Conservation (phyloP, 148 eudicot genomes). For the Rheum nobile region DNA sequence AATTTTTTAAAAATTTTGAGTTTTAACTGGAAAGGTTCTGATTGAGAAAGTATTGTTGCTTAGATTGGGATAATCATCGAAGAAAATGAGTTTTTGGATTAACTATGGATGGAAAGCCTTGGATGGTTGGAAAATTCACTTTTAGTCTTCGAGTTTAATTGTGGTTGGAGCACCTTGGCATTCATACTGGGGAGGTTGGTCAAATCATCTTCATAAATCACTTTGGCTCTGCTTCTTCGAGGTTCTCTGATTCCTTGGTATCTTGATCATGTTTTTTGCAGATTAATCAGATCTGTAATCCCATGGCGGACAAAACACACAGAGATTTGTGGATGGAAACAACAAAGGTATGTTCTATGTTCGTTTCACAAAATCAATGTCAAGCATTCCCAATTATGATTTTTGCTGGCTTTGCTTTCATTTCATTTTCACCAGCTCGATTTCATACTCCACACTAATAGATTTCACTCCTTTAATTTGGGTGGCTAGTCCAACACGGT, state of each 20-base stretch:
- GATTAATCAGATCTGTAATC: constrained; percentile 62
- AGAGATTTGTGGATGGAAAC: constrained; percentile 62
- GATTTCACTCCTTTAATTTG: neutral
- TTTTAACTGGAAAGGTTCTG: neutral
- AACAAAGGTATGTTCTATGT: constrained; percentile 43
- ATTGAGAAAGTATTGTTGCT: neutral
- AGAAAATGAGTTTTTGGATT: constrained; percentile 68
- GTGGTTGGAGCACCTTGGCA: constrained; percentile 98
- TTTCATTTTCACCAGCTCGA: neutral
- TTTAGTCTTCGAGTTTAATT: constrained; percentile 64
- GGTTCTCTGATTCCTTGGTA: neutral
- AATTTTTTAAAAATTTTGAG: neutral
- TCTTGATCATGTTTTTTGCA: constrained; percentile 17
- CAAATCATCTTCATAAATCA: neutral
- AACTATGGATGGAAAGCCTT: constrained; percentile 65
- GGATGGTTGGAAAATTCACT: constrained; percentile 90
- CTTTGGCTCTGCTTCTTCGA: no score
- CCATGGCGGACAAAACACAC: constrained; percentile 58
- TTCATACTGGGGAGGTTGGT: constrained; percentile 54
- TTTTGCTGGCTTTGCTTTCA: neutral
- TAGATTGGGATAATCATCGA: constrained; percentile 79
- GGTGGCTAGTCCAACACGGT: constrained; percentile 43
- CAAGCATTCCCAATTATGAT: neutral
- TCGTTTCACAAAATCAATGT: neutral
- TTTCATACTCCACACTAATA: neutral